These are phyloP conservation scores for Hordeum pubiflorum DNA, from an alignment of 202 grass and related monocot genomes.

Conservation along the genomic window DNA sequence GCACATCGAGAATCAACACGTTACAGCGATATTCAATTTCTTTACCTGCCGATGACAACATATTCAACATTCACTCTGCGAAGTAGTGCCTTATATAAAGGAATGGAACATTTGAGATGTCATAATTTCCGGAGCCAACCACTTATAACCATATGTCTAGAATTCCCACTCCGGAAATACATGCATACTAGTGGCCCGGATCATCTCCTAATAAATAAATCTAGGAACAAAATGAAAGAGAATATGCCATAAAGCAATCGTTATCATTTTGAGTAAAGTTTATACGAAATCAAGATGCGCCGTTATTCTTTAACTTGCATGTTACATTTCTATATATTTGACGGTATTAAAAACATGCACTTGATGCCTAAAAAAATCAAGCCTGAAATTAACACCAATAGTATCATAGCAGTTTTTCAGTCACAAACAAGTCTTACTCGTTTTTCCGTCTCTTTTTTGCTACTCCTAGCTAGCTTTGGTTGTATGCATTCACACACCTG, in stretches of 20 bases:
- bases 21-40: not conserved
- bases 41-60: not conserved
- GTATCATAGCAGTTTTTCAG: not conserved
- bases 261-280: slow-evolving; percentile 3
- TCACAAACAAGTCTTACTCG: not conserved
- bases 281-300: slow-evolving; percentile 10
- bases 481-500: not conserved
- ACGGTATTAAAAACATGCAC: not conserved
- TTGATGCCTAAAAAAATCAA: not conserved
- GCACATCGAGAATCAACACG: not conserved
- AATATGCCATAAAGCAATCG: not conserved
- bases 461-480: not conserved
- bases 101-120: not conserved
- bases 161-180: not conserved
- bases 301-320: not conserved
- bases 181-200: not conserved
- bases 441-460: not conserved
- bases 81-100: too few species aligned
- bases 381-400: not conserved
- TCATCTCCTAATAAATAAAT: not conserved
- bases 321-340: not conserved
- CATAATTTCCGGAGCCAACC: not conserved
- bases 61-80: not conserved
- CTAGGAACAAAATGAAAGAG: not conserved
- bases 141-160: not conserved